Percentiles rank a stretch among this genome's conserved stretches.
Conservation (phyloP, 2,329 filamentous ascomycete species). For the Ophiosphaerella herpotricha region DNA sequence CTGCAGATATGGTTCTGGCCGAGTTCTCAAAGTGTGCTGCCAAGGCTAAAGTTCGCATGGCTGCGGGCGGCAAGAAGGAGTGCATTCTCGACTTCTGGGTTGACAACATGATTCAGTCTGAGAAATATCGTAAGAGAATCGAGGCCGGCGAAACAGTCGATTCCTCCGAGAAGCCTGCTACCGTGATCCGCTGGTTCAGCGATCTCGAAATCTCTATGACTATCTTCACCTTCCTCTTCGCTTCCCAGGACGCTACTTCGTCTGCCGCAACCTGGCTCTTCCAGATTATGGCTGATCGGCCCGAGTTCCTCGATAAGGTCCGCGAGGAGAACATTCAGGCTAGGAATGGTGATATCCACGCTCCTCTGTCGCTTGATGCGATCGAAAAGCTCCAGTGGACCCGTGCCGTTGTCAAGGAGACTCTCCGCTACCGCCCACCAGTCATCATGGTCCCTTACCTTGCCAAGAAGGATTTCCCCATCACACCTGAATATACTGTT, state of each 20-base stretch:
- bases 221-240: slow-evolving; percentile 94
- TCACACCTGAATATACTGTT: slow-evolving; percentile 85
- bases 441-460: slow-evolving; percentile 97
- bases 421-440: slow-evolving; percentile 82
- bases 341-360: slow-evolving; percentile 74
- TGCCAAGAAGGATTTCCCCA: slow-evolving; percentile 92
- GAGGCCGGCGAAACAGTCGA: slow-evolving; percentile 66
- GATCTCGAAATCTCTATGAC: slow-evolving; percentile 93
- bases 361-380: slow-evolving; percentile 77
- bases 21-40: slow-evolving; percentile 92
- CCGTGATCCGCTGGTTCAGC: slow-evolving; percentile 81
- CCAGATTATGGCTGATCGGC: slow-evolving; percentile 89
- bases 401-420: slow-evolving; percentile 77
- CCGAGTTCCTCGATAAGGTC: slow-evolving; percentile 87
- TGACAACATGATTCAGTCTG: slow-evolving; percentile 76
- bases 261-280: slow-evolving; percentile 94
- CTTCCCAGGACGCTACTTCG: slow-evolving; percentile 95
- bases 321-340: slow-evolving; percentile 85
- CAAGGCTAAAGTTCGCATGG: slow-evolving; percentile 92
- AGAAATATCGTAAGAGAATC: slow-evolving; percentile 77
- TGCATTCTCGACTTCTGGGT: slow-evolving; percentile 98
- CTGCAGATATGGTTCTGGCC: slow-evolving; percentile 84
- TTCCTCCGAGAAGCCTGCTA: slow-evolving; percentile 77
- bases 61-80: slow-evolving; percentile 79
- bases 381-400: slow-evolving; percentile 90